Evolutionary conservation across 1,139 yeast species (phyloP), one percentile per base, ranked within the genome.

Genomic region (Protomyces inouyei): DNA sequence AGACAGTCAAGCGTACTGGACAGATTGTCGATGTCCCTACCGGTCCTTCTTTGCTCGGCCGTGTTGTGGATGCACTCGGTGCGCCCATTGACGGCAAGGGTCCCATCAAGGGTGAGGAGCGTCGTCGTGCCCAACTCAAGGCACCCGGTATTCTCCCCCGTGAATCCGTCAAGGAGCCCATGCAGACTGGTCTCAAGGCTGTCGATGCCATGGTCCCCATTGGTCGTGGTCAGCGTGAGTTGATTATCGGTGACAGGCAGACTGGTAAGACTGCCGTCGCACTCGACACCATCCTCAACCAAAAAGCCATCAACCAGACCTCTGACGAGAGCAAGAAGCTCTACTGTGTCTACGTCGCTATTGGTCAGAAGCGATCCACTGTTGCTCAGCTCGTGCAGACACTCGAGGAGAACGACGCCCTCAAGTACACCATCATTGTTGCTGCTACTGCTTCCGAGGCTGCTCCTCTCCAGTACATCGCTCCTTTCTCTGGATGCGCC

Each of bases 61-160:
- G 99, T 85, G 99, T 93, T 76, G 98, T 93, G 74, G 98, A 93
- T 78, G 98, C 98, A 78, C 85, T 95, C 77, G 98, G 99, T 85
- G 85, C 85, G 87, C 97, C 98, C 82, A 93, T 93, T 76, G 99
- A 95, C 79, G 99, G 98, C 82, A 95, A 93, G 85, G 99, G 98
- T 72, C 98, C 98, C 80, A 85, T 93, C 76, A 87, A 88, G 77
- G 83, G 95, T 75, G 85, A 85, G 76, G 84, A 86, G 75, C 82
- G 86, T 76, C 83, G 95, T 76, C 89, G 96, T 85, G 98, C 98
- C 75, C 97, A 93, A 85, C 89, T 92, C 75, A 93, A 93, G 86
- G 99, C 98, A 73, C 99, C 98, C 80, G 99, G 99, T 86, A 95
- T 95, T 77, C 86, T 95, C 80, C 98, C 98, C 84, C 92, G 99